Percentiles rank a stretch among this genome's conserved stretches.
These are phyloP conservation scores for Hypomyces rosellus DNA, from an alignment of 2,329 filamentous ascomycete genomes.

Conservation along the genomic window DNA sequence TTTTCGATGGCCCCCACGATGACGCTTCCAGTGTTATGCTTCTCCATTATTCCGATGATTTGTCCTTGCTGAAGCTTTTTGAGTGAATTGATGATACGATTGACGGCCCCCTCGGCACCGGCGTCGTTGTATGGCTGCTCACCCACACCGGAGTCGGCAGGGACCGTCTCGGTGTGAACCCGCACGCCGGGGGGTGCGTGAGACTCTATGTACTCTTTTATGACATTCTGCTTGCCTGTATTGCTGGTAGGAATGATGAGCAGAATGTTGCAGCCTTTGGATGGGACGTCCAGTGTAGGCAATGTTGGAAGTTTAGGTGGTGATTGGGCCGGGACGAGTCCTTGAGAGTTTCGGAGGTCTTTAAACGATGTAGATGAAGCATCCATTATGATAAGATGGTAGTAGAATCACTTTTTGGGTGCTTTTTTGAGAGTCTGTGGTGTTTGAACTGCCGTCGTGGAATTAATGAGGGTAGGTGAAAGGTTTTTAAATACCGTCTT, in stretches of 20 bases:
- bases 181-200: not conserved
- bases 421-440: too few relatives aligned
- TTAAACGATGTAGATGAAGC: too few relatives aligned
- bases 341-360: not conserved
- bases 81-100: not conserved
- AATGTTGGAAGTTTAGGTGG: not conserved
- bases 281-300: not conserved
- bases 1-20: not conserved
- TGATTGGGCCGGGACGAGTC: not conserved
- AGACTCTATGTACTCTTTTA: not conserved
- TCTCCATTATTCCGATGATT: not conserved
- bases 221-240: not conserved
- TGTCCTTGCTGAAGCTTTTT: not conserved
- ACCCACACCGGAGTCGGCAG: not conserved
- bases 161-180: not conserved
- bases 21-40: not conserved
- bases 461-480: too few relatives aligned
- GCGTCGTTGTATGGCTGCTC: not conserved
- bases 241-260: not conserved
- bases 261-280: not conserved
- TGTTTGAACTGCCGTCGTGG: too few relatives aligned
- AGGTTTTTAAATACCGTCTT: too few relatives aligned
- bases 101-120: not conserved
- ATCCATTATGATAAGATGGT: too few relatives aligned
- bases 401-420: too few relatives aligned